These are phyloP conservation scores for Verticillium dahliae DNA, from an alignment of 2,329 filamentous ascomycete genomes.

Conservation along the genomic window DNA sequence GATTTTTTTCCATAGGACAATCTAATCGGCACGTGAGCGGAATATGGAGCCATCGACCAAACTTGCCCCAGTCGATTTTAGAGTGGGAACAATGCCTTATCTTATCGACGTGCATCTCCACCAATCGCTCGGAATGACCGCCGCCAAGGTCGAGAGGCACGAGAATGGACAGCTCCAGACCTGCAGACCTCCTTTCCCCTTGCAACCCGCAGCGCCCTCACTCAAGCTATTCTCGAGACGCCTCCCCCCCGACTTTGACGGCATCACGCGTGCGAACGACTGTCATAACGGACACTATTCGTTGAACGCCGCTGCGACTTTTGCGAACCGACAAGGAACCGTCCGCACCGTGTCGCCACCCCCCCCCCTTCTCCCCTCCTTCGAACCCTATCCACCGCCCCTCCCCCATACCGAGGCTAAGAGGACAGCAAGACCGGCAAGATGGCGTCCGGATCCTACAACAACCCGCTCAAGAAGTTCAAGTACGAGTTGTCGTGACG, in stretches of 20 bases:
- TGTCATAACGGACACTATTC: background rate
- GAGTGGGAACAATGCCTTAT: background rate
- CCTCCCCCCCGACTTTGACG: background rate
- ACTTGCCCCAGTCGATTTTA: too few species aligned
- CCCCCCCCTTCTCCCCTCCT: constrained; percentile 3
- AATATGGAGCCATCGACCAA: background rate
- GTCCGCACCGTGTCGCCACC: constrained; percentile 1
- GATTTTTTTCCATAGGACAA: background rate
- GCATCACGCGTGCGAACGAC: background rate
- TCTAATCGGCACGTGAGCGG: constrained; percentile 4
- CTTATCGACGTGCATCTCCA: background rate
- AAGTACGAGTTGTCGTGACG: constrained; percentile 54
- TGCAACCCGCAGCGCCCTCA: background rate
- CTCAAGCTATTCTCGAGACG: background rate
- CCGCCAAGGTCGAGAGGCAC: constrained; percentile 10
- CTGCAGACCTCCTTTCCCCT: constrained; percentile 9
- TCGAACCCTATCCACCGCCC: constrained; percentile 11
- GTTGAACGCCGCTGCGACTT: background rate
- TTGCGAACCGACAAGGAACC: constrained; percentile 1
- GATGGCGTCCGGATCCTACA: constrained; percentile 86
- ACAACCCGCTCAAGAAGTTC: constrained; percentile 99
- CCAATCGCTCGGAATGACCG: constrained; percentile 9
- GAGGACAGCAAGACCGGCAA: constrained; percentile 23
- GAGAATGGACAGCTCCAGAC: constrained; percentile 4
- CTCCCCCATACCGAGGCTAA: constrained; percentile 1